Percentiles rank a stretch among this genome's conserved stretches.
Conservation (phyloP, 75 land plant species). For the Sequoia sempervirens region DNA sequence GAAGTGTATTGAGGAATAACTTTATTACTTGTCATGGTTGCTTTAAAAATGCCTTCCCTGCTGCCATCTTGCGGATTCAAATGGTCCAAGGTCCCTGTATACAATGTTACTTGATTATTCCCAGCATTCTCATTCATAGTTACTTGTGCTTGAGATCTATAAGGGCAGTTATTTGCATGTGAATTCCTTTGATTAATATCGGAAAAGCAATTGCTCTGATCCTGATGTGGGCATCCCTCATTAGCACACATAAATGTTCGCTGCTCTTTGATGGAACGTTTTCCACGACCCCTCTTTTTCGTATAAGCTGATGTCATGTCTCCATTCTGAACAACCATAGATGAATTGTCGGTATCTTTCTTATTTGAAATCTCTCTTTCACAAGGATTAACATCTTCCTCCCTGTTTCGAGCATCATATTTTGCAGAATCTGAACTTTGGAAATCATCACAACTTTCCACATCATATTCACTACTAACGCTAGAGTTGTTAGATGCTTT, state of each 20-base stretch:
- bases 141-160: background rate
- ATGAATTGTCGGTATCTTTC: background rate
- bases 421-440: conserved; percentile 39
- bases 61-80: conserved; percentile 2
- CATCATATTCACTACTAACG: conserved; percentile 50
- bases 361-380: background rate
- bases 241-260: background rate
- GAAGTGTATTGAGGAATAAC: conserved; percentile 10
- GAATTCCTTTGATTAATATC: conserved; percentile 19
- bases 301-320: background rate
- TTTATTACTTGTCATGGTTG: background rate
- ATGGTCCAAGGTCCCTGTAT: conserved; percentile 4
- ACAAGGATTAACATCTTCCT: conserved; percentile 6
- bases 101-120: background rate
- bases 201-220: conserved; percentile 10
- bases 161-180: background rate
- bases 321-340: background rate
- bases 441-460: conserved; percentile 43
- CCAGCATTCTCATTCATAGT: background rate
- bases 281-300: conserved; percentile 17
- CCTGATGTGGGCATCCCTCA: conserved; percentile 8
- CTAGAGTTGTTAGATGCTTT: conserved; percentile 33
- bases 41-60: conserved; percentile 13
- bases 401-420: conserved; percentile 25
- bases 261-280: background rate